These are phyloP conservation scores for Verbena officinalis DNA, from an alignment of 257 asterid species.

Conservation along the genomic window DNA sequence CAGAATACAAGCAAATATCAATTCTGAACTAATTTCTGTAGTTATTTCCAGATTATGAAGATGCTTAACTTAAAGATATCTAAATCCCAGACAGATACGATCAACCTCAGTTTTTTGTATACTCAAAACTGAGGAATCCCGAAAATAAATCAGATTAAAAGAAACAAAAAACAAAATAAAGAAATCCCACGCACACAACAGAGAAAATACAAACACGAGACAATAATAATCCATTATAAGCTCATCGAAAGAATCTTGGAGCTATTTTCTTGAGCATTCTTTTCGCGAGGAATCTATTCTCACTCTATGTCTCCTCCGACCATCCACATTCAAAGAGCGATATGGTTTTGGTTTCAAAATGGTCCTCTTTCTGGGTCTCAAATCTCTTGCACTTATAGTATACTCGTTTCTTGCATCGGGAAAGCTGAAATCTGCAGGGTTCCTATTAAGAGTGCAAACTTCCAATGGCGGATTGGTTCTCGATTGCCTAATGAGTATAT, in stretches of 20 bases:
- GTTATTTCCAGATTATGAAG: too few relatives aligned
- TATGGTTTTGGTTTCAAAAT: slow-evolving; percentile 11
- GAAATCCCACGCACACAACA: background rate
- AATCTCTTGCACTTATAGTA: slow-evolving; percentile 48
- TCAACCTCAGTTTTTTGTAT: too few relatives aligned
- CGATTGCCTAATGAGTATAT: slow-evolving; percentile 12
- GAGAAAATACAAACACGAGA: background rate
- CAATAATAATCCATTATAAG: background rate
- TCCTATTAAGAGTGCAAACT: slow-evolving; percentile 53
- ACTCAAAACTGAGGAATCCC: slow-evolving; percentile 2
- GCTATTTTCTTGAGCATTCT: slow-evolving; percentile 32
- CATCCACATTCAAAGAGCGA: slow-evolving; percentile 28
- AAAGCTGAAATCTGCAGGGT: slow-evolving; percentile 75
- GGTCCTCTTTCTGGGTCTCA: slow-evolving; percentile 35
- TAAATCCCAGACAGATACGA: too few relatives aligned
- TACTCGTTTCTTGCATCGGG: slow-evolving; percentile 52
- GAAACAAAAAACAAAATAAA: slow-evolving; percentile 4
- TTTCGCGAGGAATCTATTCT: slow-evolving; percentile 32
- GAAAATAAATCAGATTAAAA: background rate
- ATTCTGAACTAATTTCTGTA: too few relatives aligned
- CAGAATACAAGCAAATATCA: too few relatives aligned
- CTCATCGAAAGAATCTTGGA: slow-evolving; percentile 7
- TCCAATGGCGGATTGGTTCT: slow-evolving; percentile 23
- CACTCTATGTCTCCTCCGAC: slow-evolving; percentile 36
- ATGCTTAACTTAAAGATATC: too few relatives aligned